phyloP scores from a whole-genome alignment of 2,329 filamentous ascomycete species.

The Didymosphaeria variabile region DNA sequence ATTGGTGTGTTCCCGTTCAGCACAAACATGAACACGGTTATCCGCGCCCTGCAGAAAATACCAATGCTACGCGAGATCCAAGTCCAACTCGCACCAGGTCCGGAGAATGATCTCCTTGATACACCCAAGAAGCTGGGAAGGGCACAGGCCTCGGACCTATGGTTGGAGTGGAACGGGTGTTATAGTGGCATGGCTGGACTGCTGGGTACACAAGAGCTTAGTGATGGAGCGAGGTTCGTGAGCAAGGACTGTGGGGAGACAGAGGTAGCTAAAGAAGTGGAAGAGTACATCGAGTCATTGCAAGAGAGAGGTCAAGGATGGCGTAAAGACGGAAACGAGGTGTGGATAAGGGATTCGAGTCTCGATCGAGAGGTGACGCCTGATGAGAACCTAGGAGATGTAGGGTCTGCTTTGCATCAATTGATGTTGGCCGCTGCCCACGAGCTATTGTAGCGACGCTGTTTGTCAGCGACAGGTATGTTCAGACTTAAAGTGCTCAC shows the following conservation, averaged over 20 bases:
- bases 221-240: slow-evolving; percentile 31
- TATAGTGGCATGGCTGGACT: slow-evolving; percentile 39
- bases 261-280: slow-evolving; percentile 32
- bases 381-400: background rate
- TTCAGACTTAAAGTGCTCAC: too few relatives aligned
- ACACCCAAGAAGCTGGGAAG: slow-evolving; percentile 50
- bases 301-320: slow-evolving; percentile 34
- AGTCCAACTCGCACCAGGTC: slow-evolving; percentile 54
- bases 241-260: slow-evolving; percentile 37
- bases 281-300: slow-evolving; percentile 33
- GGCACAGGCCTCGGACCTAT: slow-evolving; percentile 54
- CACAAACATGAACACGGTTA: slow-evolving; percentile 60
- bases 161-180: slow-evolving; percentile 47
- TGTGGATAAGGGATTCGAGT: slow-evolving; percentile 34
- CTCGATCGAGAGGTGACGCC: slow-evolving; percentile 13
- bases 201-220: slow-evolving; percentile 32
- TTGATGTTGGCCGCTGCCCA: background rate
- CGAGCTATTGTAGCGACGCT: background rate
- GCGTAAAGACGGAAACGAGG: slow-evolving; percentile 28
- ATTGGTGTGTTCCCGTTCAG: slow-evolving; percentile 73
- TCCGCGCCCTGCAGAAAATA: slow-evolving; percentile 38
- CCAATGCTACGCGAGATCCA: slow-evolving; percentile 44
- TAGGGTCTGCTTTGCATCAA: background rate
- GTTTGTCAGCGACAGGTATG: too few relatives aligned
- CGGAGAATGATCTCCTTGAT: slow-evolving; percentile 50